Evolutionary conservation across 306 rosid genomes (phyloP).

Genomic region (Medicago truncatula): MtrunA17r5.0-ANR NC_053048.1:8995501-8996000

Average conservation of each 20-base stretch:
- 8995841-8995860: conserved; percentile 11
- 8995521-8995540: not conserved
- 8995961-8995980: conserved; percentile 16
- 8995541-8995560: not conserved
- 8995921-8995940: conserved; percentile 51
- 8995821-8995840: conserved; percentile 58
- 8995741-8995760: conserved; percentile 50
- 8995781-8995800: conserved; percentile 47
- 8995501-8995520: not conserved
- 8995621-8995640: conserved; percentile 65
- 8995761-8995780: conserved; percentile 45
- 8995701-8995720: conserved; percentile 66
- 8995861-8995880: conserved; percentile 65
- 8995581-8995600: conserved; percentile 22
- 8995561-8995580: not conserved
- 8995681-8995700: conserved; percentile 44
- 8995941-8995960: conserved; percentile 57
- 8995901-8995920: conserved; percentile 54
- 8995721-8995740: conserved; percentile 57
- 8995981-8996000: not conserved
- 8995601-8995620: conserved; percentile 36
- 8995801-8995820: conserved; percentile 66
- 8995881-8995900: conserved; percentile 60
- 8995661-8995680: conserved; percentile 43
- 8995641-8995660: conserved; percentile 56